Percentiles rank a stretch among this genome's conserved stretches.
These are phyloP conservation scores for Aeminium ludgeri DNA, from an alignment of 495 filamentous ascomycete species.

Conservation along the genomic window DNA sequence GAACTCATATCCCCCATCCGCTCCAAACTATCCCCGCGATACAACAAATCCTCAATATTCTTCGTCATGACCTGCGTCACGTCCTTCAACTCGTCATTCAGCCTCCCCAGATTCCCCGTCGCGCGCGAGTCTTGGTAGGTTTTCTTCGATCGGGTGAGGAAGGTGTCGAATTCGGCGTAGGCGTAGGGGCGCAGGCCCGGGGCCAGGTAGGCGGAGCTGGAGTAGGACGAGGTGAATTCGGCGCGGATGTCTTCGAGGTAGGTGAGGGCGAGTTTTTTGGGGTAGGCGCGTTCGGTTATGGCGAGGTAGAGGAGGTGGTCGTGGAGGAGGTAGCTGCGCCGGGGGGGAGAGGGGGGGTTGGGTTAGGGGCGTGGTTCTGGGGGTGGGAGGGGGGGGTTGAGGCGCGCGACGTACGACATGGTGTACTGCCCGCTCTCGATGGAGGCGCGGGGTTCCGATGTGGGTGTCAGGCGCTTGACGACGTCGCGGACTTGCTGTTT, in stretches of 20 bases:
- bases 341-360: neutral
- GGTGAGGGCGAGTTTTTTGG: conserved; percentile 95
- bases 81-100: conserved; percentile 92
- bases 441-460: conserved; percentile 74
- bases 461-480: conserved; percentile 62
- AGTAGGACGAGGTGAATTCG: conserved; percentile 85
- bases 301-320: conserved; percentile 74
- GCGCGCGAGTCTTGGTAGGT: conserved; percentile 90
- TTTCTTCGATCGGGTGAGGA: conserved; percentile 81
- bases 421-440: conserved; percentile 79
- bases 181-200: conserved; percentile 75
- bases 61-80: conserved; percentile 99
- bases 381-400: neutral
- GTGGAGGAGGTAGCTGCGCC: conserved; percentile 62
- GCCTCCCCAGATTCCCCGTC: conserved; percentile 64
- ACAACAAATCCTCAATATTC: conserved; percentile 97
- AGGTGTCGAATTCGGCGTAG: conserved; percentile 95
- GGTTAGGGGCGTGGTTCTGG: neutral
- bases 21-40: conserved; percentile 88
- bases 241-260: conserved; percentile 80
- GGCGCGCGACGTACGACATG: conserved; percentile 49
- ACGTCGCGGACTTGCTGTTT: conserved; percentile 84
- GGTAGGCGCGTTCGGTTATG: conserved; percentile 85
- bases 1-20: conserved; percentile 91
- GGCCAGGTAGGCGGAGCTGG: conserved; percentile 49